These are phyloP conservation scores for Pythium rhizo-oryzae DNA, from an alignment of 352 stramenopile genomes.

Conservation along the genomic window DNA sequence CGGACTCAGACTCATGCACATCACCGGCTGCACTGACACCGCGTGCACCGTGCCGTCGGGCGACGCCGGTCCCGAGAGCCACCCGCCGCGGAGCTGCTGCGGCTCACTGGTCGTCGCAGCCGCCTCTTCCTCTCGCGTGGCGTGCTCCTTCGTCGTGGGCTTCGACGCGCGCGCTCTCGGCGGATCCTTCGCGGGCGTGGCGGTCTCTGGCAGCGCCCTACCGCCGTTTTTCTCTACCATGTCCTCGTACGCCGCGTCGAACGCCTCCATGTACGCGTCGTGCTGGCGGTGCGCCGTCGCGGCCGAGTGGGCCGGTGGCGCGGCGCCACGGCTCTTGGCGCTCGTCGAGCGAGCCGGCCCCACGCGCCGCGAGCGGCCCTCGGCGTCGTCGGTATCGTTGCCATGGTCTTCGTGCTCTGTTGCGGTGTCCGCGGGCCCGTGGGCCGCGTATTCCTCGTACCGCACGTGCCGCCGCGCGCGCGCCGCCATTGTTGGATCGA, in stretches of 20 bases:
- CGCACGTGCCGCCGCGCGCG: conserved; percentile 36
- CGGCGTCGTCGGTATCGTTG: background rate
- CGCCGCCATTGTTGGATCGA: conserved; percentile 10
- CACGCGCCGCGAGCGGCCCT: background rate
- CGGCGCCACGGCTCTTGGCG: background rate
- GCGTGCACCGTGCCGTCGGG: conserved; percentile 57
- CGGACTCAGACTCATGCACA: conserved; percentile 79
- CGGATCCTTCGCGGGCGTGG: background rate
- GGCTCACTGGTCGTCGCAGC: background rate
- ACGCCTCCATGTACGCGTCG: conserved; percentile 72
- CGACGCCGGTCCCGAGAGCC: conserved; percentile 49
- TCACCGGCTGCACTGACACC: conserved; percentile 83
- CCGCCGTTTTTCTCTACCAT: conserved; percentile 25
- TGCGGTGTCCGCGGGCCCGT: conserved; percentile 1
- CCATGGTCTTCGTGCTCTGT: background rate
- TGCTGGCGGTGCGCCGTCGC: conserved; percentile 62
- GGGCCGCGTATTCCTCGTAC: conserved; percentile 69
- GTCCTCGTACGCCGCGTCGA: conserved; percentile 58
- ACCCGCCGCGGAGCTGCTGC: conserved; percentile 36
- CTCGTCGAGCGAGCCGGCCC: background rate
- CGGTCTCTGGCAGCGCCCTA: background rate
- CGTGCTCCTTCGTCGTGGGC: conserved; percentile 18
- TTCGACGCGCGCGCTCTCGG: background rate
- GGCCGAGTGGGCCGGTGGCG: conserved; percentile 28
- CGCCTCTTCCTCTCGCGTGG: conserved; percentile 24